Conservation (phyloP, 345 rosid genomes). For the Salix koriyanagi region DNA sequence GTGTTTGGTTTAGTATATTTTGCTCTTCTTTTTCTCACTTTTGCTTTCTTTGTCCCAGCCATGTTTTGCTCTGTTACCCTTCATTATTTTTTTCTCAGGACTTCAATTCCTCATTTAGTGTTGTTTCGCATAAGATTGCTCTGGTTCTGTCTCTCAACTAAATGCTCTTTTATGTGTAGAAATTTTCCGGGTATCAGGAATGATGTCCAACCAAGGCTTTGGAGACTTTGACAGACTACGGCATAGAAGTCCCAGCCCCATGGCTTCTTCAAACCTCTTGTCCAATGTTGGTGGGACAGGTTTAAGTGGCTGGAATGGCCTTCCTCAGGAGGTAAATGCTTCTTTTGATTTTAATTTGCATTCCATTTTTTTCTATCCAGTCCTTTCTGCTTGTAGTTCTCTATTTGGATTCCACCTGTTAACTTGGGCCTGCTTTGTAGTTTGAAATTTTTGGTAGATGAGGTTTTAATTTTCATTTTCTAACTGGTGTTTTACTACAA, state of each 20-base stretch:
- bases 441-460: conserved; percentile 1
- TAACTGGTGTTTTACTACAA: not conserved
- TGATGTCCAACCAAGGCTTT: conserved; percentile 87
- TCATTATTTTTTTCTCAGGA: not conserved
- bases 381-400: not conserved
- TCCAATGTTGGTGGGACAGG: conserved; percentile 65
- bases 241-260: conserved; percentile 95
- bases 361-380: not conserved
- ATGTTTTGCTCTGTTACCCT: not conserved
- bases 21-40: not conserved
- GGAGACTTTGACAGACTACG: conserved; percentile 75
- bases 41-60: not conserved
- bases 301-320: conserved; percentile 75
- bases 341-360: not conserved
- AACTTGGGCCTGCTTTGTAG: conserved; percentile 1
- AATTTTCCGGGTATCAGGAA: conserved; percentile 71
- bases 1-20: too few relatives aligned
- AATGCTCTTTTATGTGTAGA: conserved; percentile 46
- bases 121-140: not conserved
- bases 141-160: conserved; percentile 10
- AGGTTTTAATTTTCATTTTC: conserved; percentile 9
- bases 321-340: conserved; percentile 65
- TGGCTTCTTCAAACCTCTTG: conserved; percentile 87
- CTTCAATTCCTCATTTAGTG: not conserved
- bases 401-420: not conserved